Base-by-base conservation (phyloP, 768 basidiomycete species). In the Russula virescens region DNA sequence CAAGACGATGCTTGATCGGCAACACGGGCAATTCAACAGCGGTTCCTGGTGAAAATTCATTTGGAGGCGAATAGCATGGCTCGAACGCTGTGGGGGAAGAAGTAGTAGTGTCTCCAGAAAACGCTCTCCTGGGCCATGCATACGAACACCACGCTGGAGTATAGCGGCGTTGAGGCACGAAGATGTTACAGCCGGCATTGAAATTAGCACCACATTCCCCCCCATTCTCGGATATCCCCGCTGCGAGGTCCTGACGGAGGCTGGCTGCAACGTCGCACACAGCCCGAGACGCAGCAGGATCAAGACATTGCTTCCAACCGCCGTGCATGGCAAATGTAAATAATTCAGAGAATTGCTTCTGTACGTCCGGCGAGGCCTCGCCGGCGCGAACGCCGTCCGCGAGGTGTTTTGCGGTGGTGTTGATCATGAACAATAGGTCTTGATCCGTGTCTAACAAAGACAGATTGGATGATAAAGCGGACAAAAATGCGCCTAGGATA, bases 381-480 rank as follows among this genome's bases (percentile, higher is more conserved):
- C 58, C 31, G 25, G 58, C 46, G 18, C 38, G 53, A 9, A 64
- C 25, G 7, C 40, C 58, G 18, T 55, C 53, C 28, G 56, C 31
- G n/a, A 64, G 53, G 10, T 60, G 58, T 31, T 43, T 45, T 2
- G 55, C 52, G 23, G 53, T 64, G 47, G 53, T 64, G 46, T 18
- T 50, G 1, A 64, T 23, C 28, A 55, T 59, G 28, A 19, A 34
- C 6, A 38, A 48, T 6, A 48, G 8, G 28, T 28, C 11, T 7
- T 18, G 16, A 11, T 58, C 31, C 62, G 8, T 8, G 26, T 26
- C 9, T 14, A 3, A 11, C 45, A 5, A 4, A 8, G 31, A 31
- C 31, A 31, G 23, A 18, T 7, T 2, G 38, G 23, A 28, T 21
- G 46, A 28, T 3, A 35, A 23, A 13, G 19, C 1, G 6, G 7